A percentile compares a stretch with the other conserved stretches of the same genome.
These are phyloP conservation scores for Vanderwaltozyma tropicalis DNA, from an alignment of 805 yeast genomes.

Conservation along the genomic window DNA sequence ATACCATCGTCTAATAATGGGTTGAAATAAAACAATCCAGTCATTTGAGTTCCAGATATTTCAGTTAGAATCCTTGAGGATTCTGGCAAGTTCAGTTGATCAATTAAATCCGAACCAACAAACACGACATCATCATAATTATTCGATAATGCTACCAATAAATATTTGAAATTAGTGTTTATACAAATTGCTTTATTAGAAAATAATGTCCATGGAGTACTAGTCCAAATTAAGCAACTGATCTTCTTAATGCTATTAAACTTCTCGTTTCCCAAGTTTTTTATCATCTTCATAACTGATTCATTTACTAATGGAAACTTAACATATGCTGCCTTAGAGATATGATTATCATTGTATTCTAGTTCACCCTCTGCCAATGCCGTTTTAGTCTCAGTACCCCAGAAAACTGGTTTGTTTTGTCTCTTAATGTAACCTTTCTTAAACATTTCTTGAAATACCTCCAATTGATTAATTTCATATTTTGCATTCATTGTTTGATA, in stretches of 20 bases:
- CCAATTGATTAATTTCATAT: conserved; percentile 68
- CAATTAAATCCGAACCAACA: conserved; percentile 45
- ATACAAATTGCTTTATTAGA: conserved; percentile 78
- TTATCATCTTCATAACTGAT: conserved; percentile 7
- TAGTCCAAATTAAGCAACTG: conserved; percentile 75
- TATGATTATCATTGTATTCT: conserved; percentile 69
- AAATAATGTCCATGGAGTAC: conserved; percentile 96
- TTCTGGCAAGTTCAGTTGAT: conserved; percentile 23
- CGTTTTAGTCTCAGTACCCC: conserved; percentile 91
- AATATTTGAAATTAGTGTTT: conserved; percentile 49
- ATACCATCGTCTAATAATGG: conserved; percentile 35
- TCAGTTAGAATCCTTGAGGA: conserved; percentile 13
- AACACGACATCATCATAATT: conserved; percentile 32
- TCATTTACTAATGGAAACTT: conserved; percentile 45
- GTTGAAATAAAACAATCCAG: conserved; percentile 40
- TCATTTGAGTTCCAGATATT: conserved; percentile 36
- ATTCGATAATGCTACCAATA: conserved; percentile 31
- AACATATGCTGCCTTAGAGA: conserved; percentile 56
- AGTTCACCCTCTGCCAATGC: conserved; percentile 96
- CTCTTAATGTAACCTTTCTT: conserved; percentile 61
- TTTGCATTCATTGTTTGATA: conserved; percentile 63
- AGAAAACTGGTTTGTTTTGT: conserved; percentile 89
- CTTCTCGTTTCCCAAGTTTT: conserved; percentile 3
- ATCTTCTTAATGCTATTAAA: conserved; percentile 9
- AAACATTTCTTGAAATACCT: conserved; percentile 56